Evolutionary conservation across 257 asterid genomes (phyloP).

Genomic region (Gentiana dahurica): DNA sequence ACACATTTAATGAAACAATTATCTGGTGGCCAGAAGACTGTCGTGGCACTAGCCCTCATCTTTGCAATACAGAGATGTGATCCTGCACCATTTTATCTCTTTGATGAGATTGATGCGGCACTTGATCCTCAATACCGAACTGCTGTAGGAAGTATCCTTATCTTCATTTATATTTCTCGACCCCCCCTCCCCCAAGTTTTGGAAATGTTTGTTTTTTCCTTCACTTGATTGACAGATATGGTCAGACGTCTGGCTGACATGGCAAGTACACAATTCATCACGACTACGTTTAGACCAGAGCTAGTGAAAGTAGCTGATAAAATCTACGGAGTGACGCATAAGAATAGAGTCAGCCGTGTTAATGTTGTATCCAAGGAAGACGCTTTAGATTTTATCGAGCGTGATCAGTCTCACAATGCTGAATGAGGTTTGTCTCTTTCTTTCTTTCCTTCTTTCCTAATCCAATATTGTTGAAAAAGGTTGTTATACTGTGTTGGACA

Average conservation of each 20-base stretch:
- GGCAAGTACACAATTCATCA: slow-evolving; percentile 84
- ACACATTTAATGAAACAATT: slow-evolving; percentile 97
- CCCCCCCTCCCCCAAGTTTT: slow-evolving; percentile 5
- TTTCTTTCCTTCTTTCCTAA: neutral
- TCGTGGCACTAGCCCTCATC: slow-evolving; percentile 85
- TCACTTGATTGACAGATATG: slow-evolving; percentile 61
- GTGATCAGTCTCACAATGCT: slow-evolving; percentile 70
- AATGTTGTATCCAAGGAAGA: slow-evolving; percentile 61
- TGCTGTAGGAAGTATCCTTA: slow-evolving; percentile 98
- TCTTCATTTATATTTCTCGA: slow-evolving; percentile 4
- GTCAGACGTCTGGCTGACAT: slow-evolving; percentile 87
- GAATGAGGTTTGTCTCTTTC: slow-evolving; percentile 35
- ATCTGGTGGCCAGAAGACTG: slow-evolving; percentile 99
- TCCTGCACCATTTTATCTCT: slow-evolving; percentile 99
- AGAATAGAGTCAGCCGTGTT: slow-evolving; percentile 81
- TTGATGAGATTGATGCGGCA: slow-evolving; percentile 98
- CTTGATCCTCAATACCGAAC: slow-evolving; percentile 99
- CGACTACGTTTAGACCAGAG: slow-evolving; percentile 85
- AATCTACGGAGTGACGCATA: slow-evolving; percentile 87
- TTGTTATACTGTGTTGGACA: no score
- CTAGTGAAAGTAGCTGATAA: slow-evolving; percentile 97
- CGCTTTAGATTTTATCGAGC: slow-evolving; percentile 80
- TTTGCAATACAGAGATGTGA: slow-evolving; percentile 98
- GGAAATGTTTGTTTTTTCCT: slow-evolving; percentile 13
- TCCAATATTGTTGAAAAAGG: no score